Evolutionary conservation across 805 yeast species (phyloP), one percentile per base, ranked within the genome.

Genomic region (Kazachstania kunashirensis): DNA sequence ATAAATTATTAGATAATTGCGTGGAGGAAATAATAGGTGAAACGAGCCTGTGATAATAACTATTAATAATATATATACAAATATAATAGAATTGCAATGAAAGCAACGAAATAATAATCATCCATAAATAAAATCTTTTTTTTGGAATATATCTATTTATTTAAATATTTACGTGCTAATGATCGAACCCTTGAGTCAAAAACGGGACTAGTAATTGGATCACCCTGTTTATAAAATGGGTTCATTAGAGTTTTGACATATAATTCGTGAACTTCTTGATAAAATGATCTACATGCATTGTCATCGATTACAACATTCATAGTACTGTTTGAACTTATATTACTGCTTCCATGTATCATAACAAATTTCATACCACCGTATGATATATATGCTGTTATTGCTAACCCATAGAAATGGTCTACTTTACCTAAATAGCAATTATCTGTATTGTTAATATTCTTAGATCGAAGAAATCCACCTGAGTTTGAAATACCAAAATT

Each of bases 311-410:
- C 50, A 2, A 52, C 47, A 28, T 33, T 42, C 2, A 42, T 47
- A 5, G 30, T 45, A 13, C 25, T 67, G 34, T 64, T 64, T 11
- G 50, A 33, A 16, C 68, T 14, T 3, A 12, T 17, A 16, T 24
- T 21, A 3, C 8, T 24, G 3, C 15, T 24, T 39, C 79, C 82
- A 46, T 81, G 84, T 2, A 81, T 62, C 45, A 92, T 68, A 15
- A 92, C 59, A 44, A 89, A 74, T 55, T 85, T 85, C 48, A 84
- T 72, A 52, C 85, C 88, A 5, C 96, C 89, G 36, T 86, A 86
- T 0, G 96, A 84, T 28, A 89, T 69, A 54, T 77, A 92, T 3
- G 89, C 94, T 38, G 85, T 82, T n/a, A 89, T 74, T 33, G 70
- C 64, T 46, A 77, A 75, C 5, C 92, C 94, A 56, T 88, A 84